Conservation (phyloP, 176 grass and related monocot species). For the Canna indica region DNA sequence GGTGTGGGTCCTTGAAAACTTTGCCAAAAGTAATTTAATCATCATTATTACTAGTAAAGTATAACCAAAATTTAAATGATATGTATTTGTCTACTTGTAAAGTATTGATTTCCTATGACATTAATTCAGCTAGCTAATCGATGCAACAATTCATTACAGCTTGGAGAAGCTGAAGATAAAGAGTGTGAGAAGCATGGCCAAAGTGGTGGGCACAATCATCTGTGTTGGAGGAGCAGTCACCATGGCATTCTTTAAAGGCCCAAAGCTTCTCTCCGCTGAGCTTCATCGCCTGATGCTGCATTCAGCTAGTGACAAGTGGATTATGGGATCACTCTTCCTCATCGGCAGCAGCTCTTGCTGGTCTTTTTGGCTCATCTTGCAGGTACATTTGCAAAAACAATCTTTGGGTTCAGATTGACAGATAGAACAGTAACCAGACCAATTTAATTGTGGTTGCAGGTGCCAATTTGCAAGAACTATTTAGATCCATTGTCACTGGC, state of each 20-base stretch:
- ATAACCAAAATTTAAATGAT: too few relatives aligned
- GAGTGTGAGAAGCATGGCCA: constrained; percentile 32
- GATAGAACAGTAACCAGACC: neutral
- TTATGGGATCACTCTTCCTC: constrained; percentile 38
- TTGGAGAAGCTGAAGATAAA: constrained; percentile 40
- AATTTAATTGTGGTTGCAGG: constrained; percentile 17
- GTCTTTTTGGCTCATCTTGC: constrained; percentile 58
- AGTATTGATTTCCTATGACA: too few relatives aligned
- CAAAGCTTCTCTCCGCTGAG: constrained; percentile 23
- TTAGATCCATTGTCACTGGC: constrained; percentile 45
- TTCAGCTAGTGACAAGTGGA: constrained; percentile 24
- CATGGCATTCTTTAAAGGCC: constrained; percentile 59
- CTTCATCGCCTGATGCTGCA: neutral
- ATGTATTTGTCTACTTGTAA: too few relatives aligned
- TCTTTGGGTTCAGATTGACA: too few relatives aligned
- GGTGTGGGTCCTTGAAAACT: too few relatives aligned
- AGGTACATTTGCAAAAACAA: too few relatives aligned
- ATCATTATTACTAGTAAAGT: too few relatives aligned
- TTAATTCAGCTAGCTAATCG: too few relatives aligned
- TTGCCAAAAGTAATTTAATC: too few relatives aligned
- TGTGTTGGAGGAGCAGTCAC: constrained; percentile 48
- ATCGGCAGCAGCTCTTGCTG: constrained; percentile 31
- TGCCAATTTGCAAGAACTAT: constrained; percentile 37
- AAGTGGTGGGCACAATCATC: constrained; percentile 40
- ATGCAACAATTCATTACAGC: constrained; percentile 11